phyloP scores from a whole-genome alignment of 306 rosid species.

The Quercus variabilis region DNA sequence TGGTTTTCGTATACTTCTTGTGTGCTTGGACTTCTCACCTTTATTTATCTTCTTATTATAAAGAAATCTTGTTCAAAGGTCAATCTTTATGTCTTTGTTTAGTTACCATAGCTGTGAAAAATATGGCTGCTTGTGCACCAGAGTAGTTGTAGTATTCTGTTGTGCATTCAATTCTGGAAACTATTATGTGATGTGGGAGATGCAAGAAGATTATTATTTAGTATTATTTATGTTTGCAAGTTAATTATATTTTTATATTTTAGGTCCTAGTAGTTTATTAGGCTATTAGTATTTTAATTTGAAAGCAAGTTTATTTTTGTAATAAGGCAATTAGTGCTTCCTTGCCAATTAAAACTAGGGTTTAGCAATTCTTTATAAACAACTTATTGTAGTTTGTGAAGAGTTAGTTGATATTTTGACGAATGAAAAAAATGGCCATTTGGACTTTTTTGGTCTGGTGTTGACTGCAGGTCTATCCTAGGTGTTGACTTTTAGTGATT shows the following conservation, averaged over 20 bases:
- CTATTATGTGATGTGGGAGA: not conserved
- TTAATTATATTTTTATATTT: too few relatives aligned
- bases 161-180: not conserved
- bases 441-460: too few relatives aligned
- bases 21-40: not conserved
- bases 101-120: not conserved
- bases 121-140: not conserved
- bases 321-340: too few relatives aligned
- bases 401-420: slow-evolving; percentile 14
- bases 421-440: too few relatives aligned
- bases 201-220: not conserved
- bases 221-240: slow-evolving; percentile 13
- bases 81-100: not conserved
- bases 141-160: not conserved
- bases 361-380: too few relatives aligned
- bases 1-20: not conserved
- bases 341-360: too few relatives aligned
- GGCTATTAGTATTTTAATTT: too few relatives aligned
- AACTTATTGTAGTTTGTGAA: too few relatives aligned
- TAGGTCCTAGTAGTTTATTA: too few relatives aligned
- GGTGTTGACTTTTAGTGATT: too few relatives aligned
- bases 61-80: not conserved
- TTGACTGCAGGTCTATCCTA: too few relatives aligned
- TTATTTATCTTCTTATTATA: not conserved
- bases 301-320: too few relatives aligned